Percentiles rank a stretch among this genome's conserved stretches.
phyloP scores from a whole-genome alignment of 2,329 filamentous ascomycete species.

The Didymella pomorum region DNA sequence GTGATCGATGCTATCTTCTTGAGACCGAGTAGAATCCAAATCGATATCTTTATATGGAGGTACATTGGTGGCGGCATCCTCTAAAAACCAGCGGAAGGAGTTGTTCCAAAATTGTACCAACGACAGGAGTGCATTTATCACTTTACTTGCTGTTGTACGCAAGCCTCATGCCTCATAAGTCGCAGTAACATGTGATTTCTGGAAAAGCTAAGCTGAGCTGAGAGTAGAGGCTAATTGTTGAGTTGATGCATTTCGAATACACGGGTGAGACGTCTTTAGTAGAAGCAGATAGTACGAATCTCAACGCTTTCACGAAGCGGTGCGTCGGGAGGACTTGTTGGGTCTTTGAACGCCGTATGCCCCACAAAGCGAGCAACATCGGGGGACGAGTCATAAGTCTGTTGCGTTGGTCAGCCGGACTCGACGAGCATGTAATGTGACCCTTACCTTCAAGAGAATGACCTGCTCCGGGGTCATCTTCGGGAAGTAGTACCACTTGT shows the following conservation, averaged over 20 bases:
- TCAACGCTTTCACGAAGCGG: slow-evolving; percentile 51
- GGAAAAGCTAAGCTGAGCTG: too few species aligned
- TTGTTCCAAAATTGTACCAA: too few species aligned
- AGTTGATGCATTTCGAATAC: background rate
- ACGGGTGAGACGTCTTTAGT: slow-evolving; percentile 27
- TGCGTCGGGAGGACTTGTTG: slow-evolving; percentile 42
- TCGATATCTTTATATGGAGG: too few species aligned
- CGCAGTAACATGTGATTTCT: too few species aligned
- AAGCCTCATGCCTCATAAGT: too few species aligned
- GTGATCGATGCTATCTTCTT: too few species aligned
- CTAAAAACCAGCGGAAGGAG: too few species aligned
- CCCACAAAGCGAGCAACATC: slow-evolving; percentile 50
- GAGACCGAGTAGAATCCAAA: too few species aligned
- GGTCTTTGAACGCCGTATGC: slow-evolving; percentile 53
- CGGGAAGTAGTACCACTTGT: slow-evolving; percentile 55
- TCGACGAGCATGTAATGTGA: background rate
- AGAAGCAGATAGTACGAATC: slow-evolving; percentile 54
- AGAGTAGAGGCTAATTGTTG: too few species aligned
- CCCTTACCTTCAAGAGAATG: slow-evolving; percentile 47
- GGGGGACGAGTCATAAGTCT: slow-evolving; percentile 49
- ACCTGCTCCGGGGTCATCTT: slow-evolving; percentile 49
- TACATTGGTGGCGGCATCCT: too few species aligned
- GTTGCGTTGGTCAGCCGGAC: background rate
- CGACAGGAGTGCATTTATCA: too few species aligned
- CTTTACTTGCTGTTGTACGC: too few species aligned